Percentiles rank a stretch among this genome's conserved stretches.
phyloP scores from a whole-genome alignment of 345 rosid genomes.

The Eucalyptus cloeziana region DNA sequence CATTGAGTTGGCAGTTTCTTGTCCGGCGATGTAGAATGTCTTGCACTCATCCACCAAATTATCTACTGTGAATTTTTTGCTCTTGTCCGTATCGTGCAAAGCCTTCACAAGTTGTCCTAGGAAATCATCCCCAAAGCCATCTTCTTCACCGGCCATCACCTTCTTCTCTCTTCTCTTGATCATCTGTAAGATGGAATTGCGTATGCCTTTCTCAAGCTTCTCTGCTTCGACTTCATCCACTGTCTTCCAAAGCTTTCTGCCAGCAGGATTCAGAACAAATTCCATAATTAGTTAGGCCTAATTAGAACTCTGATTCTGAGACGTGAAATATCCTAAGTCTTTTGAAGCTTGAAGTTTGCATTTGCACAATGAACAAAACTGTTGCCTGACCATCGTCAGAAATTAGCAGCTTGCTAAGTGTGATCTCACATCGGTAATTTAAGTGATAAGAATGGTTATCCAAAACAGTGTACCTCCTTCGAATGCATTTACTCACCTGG shows the following conservation, averaged over 20 bases:
- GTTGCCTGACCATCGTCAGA: not conserved
- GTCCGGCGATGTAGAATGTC: conserved; percentile 23
- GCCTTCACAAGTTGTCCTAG: conserved; percentile 15
- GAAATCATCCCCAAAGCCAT: conserved; percentile 14
- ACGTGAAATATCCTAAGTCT: not conserved
- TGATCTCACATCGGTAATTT: not conserved
- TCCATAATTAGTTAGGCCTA: not conserved
- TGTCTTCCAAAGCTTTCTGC: conserved; percentile 12
- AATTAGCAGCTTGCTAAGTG: not conserved
- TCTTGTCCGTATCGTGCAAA: not conserved
- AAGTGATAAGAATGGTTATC: not conserved
- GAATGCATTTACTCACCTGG: not conserved
- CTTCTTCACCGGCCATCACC: not conserved
- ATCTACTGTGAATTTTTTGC: not conserved
- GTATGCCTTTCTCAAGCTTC: not conserved
- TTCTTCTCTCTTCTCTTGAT: conserved; percentile 8
- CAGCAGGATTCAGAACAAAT: not conserved
- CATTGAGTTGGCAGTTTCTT: conserved; percentile 14
- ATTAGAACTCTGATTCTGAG: not conserved
- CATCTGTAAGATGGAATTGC: not conserved
- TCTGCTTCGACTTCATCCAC: conserved; percentile 9
- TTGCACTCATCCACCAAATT: conserved; percentile 38
- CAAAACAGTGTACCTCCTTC: not conserved
- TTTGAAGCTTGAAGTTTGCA: not conserved
- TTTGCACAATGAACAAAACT: not conserved